Conservation (phyloP, 2,329 filamentous ascomycete genomes). For the Hymenoscyphus infarciens region DNA sequence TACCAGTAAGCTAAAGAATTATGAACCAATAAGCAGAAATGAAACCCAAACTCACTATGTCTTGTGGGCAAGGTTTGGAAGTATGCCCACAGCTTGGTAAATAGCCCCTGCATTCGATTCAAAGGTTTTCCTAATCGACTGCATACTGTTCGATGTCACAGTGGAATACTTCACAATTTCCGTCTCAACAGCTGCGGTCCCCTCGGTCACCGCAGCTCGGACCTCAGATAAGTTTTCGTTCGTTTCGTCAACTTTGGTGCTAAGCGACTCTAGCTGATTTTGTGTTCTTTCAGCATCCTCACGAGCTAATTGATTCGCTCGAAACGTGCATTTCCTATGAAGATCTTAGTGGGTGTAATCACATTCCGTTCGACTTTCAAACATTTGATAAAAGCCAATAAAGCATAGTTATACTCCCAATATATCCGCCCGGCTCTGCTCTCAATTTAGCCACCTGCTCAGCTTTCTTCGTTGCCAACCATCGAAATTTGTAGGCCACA, state of each 20-base stretch:
- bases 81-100: neutral
- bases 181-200: too few relatives aligned
- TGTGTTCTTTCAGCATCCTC: neutral
- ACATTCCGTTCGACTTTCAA: neutral
- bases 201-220: too few relatives aligned
- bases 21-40: neutral
- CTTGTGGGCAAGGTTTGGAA: neutral
- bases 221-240: neutral
- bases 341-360: neutral
- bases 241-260: neutral
- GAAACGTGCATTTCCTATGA: neutral
- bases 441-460: neutral
- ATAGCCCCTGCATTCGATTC: neutral
- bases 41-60: neutral
- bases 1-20: neutral
- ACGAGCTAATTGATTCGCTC: neutral
- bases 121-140: too few relatives aligned
- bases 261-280: neutral
- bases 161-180: too few relatives aligned
- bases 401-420: constrained; percentile 9
- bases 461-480: constrained; percentile 1
- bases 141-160: too few relatives aligned
- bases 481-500: neutral
- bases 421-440: constrained; percentile 4
- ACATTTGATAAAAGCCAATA: constrained; percentile 13